phyloP scores from a whole-genome alignment of 306 rosid genomes.

The Clitoria ternatea region DNA sequence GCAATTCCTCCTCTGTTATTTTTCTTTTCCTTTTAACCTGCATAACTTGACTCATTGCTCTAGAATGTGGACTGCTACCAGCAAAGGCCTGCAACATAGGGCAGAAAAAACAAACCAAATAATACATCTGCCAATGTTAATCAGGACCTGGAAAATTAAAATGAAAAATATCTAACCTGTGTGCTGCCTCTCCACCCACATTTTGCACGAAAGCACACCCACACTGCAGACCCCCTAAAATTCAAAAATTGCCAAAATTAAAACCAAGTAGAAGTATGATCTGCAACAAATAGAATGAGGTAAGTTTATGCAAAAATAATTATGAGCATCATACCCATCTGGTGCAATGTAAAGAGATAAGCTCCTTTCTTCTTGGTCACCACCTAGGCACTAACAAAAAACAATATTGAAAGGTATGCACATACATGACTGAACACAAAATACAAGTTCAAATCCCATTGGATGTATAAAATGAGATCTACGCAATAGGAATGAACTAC shows the following conservation, averaged over 20 bases:
- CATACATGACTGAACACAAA: not conserved
- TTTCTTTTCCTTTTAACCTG: slow-evolving; percentile 45
- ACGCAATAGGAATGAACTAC: not conserved
- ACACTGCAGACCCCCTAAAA: slow-evolving; percentile 59
- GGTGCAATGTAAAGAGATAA: slow-evolving; percentile 53
- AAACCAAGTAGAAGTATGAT: slow-evolving; percentile 2
- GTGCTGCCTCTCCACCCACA: slow-evolving; percentile 91
- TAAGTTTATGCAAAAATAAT: not conserved
- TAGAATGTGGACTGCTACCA: slow-evolving; percentile 31
- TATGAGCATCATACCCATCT: slow-evolving; percentile 54
- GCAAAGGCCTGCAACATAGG: slow-evolving; percentile 59
- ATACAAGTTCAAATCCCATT: not conserved
- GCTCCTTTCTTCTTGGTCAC: slow-evolving; percentile 54
- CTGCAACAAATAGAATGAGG: slow-evolving; percentile 1
- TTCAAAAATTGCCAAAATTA: slow-evolving; percentile 24
- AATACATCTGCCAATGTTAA: slow-evolving; percentile 5
- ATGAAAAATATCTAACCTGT: slow-evolving; percentile 44
- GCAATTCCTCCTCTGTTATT: slow-evolving; percentile 56
- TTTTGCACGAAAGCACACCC: slow-evolving; percentile 75
- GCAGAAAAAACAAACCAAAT: slow-evolving; percentile 15
- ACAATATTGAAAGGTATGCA: slow-evolving; percentile 2
- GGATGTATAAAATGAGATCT: not conserved
- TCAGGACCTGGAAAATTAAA: not conserved
- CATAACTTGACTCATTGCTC: not conserved
- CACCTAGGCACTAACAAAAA: slow-evolving; percentile 73